These are phyloP conservation scores for Plasmodium relictum DNA, from an alignment of 169 alveolate species.

Conservation along the genomic window DNA sequence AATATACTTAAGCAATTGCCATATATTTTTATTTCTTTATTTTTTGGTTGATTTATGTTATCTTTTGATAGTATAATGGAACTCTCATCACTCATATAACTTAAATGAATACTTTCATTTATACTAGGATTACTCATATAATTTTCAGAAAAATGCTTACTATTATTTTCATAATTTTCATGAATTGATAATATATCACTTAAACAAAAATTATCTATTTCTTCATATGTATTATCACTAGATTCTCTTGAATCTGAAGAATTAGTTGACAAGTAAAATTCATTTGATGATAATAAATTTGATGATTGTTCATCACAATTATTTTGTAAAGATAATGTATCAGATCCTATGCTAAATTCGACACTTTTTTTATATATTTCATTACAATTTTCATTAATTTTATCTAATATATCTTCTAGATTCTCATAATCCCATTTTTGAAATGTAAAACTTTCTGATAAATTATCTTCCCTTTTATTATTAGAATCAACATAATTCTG, in stretches of 20 bases:
- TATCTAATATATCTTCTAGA: slow-evolving; percentile 22
- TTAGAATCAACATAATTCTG: not conserved
- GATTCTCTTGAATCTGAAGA: slow-evolving; percentile 11
- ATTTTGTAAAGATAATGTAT: not conserved
- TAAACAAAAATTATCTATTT: slow-evolving; percentile 35
- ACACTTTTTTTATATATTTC: slow-evolving; percentile 1
- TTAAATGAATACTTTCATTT: not conserved
- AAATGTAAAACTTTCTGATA: not conserved
- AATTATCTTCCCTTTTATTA: not conserved
- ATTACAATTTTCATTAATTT: slow-evolving; percentile 31
- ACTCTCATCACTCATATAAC: not conserved
- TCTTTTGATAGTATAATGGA: not conserved
- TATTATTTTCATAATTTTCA: slow-evolving; percentile 1
- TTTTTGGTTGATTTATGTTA: not conserved
- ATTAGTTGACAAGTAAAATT: not conserved
- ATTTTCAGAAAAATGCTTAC: not conserved
- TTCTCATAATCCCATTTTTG: not conserved
- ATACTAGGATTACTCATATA: not conserved
- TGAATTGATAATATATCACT: slow-evolving; percentile 19
- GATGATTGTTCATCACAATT: not conserved
- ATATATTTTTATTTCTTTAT: slow-evolving; percentile 8
- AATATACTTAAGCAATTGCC: slow-evolving; percentile 51
- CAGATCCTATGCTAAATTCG: not conserved
- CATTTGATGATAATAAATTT: slow-evolving; percentile 2
- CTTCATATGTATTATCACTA: slow-evolving; percentile 8